A percentile compares a stretch with the other conserved stretches of the same genome.
These are phyloP conservation scores for Trichoderma oligosporum DNA, from an alignment of 2,329 filamentous ascomycete species.

Conservation along the genomic window DNA sequence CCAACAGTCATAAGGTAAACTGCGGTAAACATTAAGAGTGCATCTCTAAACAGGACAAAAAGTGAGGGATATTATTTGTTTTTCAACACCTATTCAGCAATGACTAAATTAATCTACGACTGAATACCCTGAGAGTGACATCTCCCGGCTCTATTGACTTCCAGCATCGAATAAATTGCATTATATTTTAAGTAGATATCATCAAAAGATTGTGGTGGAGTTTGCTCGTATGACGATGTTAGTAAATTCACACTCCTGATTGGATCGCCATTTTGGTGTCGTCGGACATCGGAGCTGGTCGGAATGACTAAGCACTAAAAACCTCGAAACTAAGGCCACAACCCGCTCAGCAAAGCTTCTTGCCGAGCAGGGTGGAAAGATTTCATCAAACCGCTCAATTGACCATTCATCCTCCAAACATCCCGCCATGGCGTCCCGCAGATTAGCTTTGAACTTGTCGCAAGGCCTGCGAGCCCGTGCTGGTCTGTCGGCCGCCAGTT, in stretches of 20 bases:
- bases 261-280: constrained; percentile 24
- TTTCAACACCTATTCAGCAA: no score
- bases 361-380: constrained; percentile 45
- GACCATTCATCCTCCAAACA: constrained; percentile 47
- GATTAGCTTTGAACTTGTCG: constrained; percentile 92
- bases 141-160: not conserved
- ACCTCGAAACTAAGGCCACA: constrained; percentile 43
- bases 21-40: not conserved
- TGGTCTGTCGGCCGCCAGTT: constrained; percentile 72
- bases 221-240: constrained; percentile 22
- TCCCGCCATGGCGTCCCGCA: constrained; percentile 87
- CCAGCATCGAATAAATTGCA: not conserved
- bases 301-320: constrained; percentile 38
- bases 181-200: not conserved
- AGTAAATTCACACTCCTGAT: constrained; percentile 35
- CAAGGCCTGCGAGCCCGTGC: constrained; percentile 84
- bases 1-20: not conserved
- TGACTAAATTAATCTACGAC: not conserved
- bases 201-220: not conserved
- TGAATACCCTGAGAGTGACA: not conserved
- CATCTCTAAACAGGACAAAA: not conserved
- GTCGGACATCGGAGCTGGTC: constrained; percentile 39
- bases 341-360: constrained; percentile 45
- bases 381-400: constrained; percentile 57
- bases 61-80: no score